Evolutionary conservation across 2,329 filamentous ascomycete genomes (phyloP), one percentile per base, ranked within the genome.

Genomic region (Exophiala mesophila): DNA sequence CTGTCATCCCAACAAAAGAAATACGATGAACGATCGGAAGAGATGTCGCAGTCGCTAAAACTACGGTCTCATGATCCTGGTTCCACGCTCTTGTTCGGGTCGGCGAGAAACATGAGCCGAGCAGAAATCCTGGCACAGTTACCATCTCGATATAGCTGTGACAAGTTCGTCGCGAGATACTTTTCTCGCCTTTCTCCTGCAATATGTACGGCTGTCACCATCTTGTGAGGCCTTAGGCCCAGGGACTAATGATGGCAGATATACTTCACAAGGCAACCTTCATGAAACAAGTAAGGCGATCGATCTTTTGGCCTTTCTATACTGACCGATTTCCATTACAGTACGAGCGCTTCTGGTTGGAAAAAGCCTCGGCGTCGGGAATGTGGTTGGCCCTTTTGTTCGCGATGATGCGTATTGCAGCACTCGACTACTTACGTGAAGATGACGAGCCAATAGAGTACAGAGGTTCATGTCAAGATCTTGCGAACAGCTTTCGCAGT

Each of bases 201-300:
- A 29, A 73, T 77, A 5, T 33, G 44, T 46, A 42, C 19, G 44
- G 34, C 23, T 26, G 7, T 6, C 32, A 18, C 5, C 13, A 10
- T 16, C 4, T 26, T 16, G 24, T 15, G 7, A 15, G 10, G 12
- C 19, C 15, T 3, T 13, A 4, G 12, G 19, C 20, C 9, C 13
- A 26, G 18, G 10, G 20, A 33, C 44, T 46, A 21, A 46, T 23
- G 1, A 10, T 8, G 13, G 16, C 26, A 62, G 81, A 78, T 58
- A 79, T 90, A 51, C 76, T 92, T 35, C 86, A 92, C 57, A 80
- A 80, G 0, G 88, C 88, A 7, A 88, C 87, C 0, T 96, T 96
- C 57, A 80, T 89, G 57, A 78, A 82, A 56, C 65, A 79, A 62
- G 42, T 45, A 34, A 3, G 12, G 5, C 9, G 34, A 30, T 16